Evolutionary conservation across 2,329 filamentous ascomycete species (phyloP), one percentile per base, ranked within the genome.

Genomic region (Passalora sequoiae): DNA sequence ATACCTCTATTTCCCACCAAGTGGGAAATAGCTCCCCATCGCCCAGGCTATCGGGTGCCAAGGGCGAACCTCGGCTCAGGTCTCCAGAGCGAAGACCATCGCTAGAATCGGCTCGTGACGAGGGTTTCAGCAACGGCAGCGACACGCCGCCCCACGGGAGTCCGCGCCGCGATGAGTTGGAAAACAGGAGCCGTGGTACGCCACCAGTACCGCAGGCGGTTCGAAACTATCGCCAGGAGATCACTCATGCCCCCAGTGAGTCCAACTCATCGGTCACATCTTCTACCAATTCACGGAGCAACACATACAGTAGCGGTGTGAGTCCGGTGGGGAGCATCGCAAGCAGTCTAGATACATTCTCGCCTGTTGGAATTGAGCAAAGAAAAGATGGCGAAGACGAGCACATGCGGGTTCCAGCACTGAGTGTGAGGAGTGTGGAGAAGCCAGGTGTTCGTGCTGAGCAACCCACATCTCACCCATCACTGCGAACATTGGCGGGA

Each of bases 151-250:
- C n/a, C n/a, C n/a, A n/a, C n/a, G n/a, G n/a, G n/a, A n/a, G n/a
- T n/a, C n/a, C n/a, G n/a, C n/a, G n/a, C n/a, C 29, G 29, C 15
- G 29, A 32, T 16, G 44, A 59, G 17, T 43, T 54, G 16, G 61
- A 64, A 35, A 43, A 41, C 21, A 39, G 60, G 9, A 43, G 60
- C 27, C 51, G 61, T 25, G 55, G 62, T 40, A 57, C 57, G 8
- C 63, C 63, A 19, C 60, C 60, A 17, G 58, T 64, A 10, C 61
- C 61, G 2, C 52, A 52, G 32, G 51, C 58, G 12, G 52, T 61
- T 2, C 47, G 55, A 44, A 51, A 58, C 22, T 41, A 58, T 40
- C 49, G 56, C 15, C 43, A 58, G 29, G 49, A 59, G 13, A 53
- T 50, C 20, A 46, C 25, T n/a, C 60, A 63, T 28, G 46, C 53